Base-by-base conservation (phyloP, 1,284 basidiomycete species). In the Ustilago curta region DNA sequence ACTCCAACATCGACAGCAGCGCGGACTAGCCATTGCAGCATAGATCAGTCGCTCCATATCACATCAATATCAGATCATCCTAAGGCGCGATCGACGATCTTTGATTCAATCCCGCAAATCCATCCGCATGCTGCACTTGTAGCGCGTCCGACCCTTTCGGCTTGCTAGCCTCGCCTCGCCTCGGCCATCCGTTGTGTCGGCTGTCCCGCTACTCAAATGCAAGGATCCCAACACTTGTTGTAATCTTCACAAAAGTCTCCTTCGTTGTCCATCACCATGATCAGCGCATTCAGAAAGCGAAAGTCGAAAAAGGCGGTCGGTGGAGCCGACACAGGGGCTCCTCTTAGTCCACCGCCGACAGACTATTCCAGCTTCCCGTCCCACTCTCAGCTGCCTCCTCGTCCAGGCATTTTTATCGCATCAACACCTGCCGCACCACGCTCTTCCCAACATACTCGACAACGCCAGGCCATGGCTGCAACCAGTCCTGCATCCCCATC, bases 201-300 rank as follows among this genome's bases (percentile, higher is more conserved):
- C 19, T 23, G 8, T 27, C 16, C 12, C 43, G 14, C 45, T 7
- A 47, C 29, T 27, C 27, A 29, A 49, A 49, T 49, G 48, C 48
- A 8, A 21, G 14, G 14, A 4, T 29, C 16, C 8, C 8, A n/a
- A 32, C 29, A 19, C 25, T 29, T 44, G 19, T 35, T 23, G 52
- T 31, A 29, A 54, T n/a, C 29, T 29, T 29, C n/a, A 47, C 21
- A n/a, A 6, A 27, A 45, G 43, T 40, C 39, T 8, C 2, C 18
- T 27, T n/a, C 23, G 29, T 40, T n/a, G 48, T 19, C 44, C 65
- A 54, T 23, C 48, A 54, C 19, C 48, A 71, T 76, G 73, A 56
- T 76, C 35, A 76, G 71, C 14, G 57, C 73, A 4, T 76, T 76
- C 61, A 76, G 61, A 37, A 76, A 71, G 59, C 60, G 69, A 8